Conservation (phyloP, 768 basidiomycete species). For the Boletus pseudo-olivaceus region DNA sequence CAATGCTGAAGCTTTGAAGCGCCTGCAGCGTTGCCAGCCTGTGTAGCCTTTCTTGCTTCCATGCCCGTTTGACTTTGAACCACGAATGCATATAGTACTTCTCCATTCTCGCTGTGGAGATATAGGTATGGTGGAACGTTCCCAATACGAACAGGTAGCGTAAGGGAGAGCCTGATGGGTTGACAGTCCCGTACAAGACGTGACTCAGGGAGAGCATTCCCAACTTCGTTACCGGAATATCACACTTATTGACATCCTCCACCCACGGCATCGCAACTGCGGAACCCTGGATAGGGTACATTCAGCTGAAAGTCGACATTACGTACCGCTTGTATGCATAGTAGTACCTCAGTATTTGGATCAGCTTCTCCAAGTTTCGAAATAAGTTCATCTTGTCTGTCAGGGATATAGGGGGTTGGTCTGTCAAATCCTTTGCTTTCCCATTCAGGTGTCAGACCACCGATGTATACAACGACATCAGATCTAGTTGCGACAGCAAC, state of each 20-base stretch:
- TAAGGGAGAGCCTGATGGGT: neutral
- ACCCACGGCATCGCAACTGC: neutral
- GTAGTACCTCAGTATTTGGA: neutral
- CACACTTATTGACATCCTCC: neutral
- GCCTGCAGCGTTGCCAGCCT: too few species aligned
- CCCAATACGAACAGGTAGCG: neutral
- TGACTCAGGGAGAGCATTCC: neutral
- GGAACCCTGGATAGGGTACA: neutral
- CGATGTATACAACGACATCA: too few species aligned
- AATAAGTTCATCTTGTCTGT: neutral
- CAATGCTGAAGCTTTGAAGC: too few species aligned
- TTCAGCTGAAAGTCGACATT: neutral
- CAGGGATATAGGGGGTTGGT: too few species aligned
- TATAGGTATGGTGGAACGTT: neutral
- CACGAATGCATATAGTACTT: too few species aligned
- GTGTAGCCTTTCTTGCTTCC: too few species aligned
- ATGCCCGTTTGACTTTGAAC: too few species aligned
- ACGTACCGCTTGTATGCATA: neutral
- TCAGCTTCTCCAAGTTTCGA: neutral
- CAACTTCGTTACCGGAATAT: neutral
- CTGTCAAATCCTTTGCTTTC: too few species aligned
- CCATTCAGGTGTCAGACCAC: too few species aligned
- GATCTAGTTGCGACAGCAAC: neutral
- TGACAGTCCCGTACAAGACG: neutral
- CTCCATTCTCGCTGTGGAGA: neutral